A percentile compares a stretch with the other conserved stretches of the same genome.
Conservation (phyloP, 83 land plant species). For the Larix sibirica region DNA sequence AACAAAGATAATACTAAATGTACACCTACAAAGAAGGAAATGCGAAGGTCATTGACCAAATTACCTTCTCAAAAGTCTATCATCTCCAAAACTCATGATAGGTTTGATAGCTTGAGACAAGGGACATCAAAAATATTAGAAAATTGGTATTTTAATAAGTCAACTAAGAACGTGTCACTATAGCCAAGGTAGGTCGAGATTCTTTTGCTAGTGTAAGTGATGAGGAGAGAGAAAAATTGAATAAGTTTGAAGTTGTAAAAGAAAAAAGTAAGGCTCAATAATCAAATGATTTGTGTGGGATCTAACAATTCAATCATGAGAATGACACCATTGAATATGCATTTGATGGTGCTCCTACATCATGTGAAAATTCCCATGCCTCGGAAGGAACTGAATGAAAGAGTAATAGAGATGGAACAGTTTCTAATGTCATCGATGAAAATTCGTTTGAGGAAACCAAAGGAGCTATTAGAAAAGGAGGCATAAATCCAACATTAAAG, state of each 20-base stretch:
- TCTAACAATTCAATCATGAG: background rate
- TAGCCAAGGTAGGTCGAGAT: background rate
- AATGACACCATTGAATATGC: background rate
- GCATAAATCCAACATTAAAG: background rate
- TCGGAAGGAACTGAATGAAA: background rate
- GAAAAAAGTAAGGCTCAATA: background rate
- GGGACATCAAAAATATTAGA: background rate
- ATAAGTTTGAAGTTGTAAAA: background rate
- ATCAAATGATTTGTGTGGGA: background rate
- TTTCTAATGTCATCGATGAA: background rate
- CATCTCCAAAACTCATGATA: background rate
- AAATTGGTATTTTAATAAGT: background rate
- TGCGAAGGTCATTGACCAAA: conserved; percentile 1
- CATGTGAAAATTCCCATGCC: background rate
- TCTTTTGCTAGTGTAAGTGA: background rate
- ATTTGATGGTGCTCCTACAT: background rate
- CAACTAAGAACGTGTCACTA: background rate
- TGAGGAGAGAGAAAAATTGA: background rate
- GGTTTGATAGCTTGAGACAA: background rate
- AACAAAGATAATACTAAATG: background rate
- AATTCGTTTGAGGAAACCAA: background rate
- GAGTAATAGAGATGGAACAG: conserved; percentile 3
- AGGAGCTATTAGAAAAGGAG: background rate
- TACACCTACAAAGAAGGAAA: background rate
- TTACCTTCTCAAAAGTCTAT: background rate